Evolutionary conservation across 768 basidiomycete species (phyloP), one percentile per base, ranked within the genome.

Genomic region (Cyathus striatus): DNA sequence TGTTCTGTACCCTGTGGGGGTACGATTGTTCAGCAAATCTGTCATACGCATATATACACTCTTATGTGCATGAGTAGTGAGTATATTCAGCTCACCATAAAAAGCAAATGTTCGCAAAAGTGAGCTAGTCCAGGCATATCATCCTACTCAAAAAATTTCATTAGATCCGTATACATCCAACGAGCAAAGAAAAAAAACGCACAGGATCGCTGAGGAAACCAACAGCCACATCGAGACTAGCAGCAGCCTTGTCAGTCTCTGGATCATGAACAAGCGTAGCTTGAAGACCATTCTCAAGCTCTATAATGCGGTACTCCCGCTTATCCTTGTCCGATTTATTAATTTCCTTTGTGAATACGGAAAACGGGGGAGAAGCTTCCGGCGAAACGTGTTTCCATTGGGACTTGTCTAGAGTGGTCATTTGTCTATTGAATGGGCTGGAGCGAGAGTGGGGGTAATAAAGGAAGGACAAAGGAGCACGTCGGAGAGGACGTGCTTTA

Each of bases 191-290:
- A 47, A 9, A 24, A 30, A 6, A 27, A 70, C 85, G 62, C 57
- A 90, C 90, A 13, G 96, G 96, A 63, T 99, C 96, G 34, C 77
- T 81, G 41, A 99, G 63, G 63, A 98, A 94, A 3, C 96, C 96
- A 2, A 97, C 93, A 25, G 86, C 84, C 40, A 98, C 92, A 63
- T 95, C 90, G 55, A 99, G 73, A 57, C 90, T 90, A 2, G 95
- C 96, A 0, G 93, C 90, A 9, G 91, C 88, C 65, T 94, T 96
- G 67, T 99, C 96, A 4, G 94, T 81, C 49, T 80, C 81, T 0
- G 77, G 64, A 58, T 99, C 95, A 43, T 83, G 83, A 12, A 98
- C 73, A 20, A 99, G 63, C 49, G 86, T 78, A 1, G 83, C 92
- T 47, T 89, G 83, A n/a, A 99, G 65, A 3, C 88, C 92, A 56